Evolutionary conservation across 176 grass and related monocot genomes (phyloP).

Genomic region (Zea mays): DNA sequence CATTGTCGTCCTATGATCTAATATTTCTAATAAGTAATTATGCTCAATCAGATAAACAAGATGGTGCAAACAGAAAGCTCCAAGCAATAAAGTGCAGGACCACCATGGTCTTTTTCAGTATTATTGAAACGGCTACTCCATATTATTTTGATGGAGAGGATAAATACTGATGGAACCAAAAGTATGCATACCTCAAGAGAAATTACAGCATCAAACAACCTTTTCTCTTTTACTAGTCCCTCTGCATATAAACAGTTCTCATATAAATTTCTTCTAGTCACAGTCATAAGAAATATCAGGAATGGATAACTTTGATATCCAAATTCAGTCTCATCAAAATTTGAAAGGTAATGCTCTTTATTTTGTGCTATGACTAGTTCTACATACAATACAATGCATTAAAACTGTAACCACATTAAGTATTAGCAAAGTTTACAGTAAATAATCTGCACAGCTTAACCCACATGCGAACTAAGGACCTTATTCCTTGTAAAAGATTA

Average conservation of each 20-base stretch:
- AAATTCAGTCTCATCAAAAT: no score
- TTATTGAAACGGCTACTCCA: neutral
- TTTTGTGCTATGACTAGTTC: neutral
- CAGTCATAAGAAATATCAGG: constrained; percentile 29
- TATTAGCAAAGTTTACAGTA: neutral
- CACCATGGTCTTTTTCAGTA: neutral
- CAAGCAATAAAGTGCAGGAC: constrained; percentile 10
- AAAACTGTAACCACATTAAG: neutral
- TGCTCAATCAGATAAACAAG: neutral
- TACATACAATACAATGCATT: neutral
- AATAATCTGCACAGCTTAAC: neutral
- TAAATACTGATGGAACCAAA: constrained; percentile 1
- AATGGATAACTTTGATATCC: neutral
- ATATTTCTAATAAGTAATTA: neutral
- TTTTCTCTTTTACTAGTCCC: constrained; percentile 80
- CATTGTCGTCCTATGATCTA: neutral
- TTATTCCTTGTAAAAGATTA: neutral
- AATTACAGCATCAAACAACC: constrained; percentile 91
- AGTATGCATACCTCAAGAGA: constrained; percentile 71
- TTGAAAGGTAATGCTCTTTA: no score
- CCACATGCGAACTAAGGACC: neutral
- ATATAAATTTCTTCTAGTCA: constrained; percentile 39
- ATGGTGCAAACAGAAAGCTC: neutral
- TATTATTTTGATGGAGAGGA: neutral
- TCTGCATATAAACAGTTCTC: constrained; percentile 52